Base-by-base conservation (phyloP, 2,329 filamentous ascomycete genomes). In the Diaporthe sp. region DNA sequence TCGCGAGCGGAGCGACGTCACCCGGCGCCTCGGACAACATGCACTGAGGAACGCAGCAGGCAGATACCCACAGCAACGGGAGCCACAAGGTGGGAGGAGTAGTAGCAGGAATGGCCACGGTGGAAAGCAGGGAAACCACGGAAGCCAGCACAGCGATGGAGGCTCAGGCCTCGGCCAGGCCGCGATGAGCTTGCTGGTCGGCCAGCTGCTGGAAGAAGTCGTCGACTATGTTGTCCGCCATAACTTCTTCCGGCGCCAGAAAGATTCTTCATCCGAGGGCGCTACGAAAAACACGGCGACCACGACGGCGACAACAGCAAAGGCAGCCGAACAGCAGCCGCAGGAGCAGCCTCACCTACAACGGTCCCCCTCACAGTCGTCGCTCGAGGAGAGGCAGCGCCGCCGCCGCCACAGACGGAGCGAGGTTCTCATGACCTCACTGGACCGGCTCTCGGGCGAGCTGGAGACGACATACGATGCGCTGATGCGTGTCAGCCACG, bases 381-480 rank as follows among this genome's bases (percentile, higher is more conserved):
- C 70, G 22, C 37, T 63, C 35, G 70, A 71, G 44, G 44, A 63
- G 2, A 71, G 70, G 13, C 58, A 61, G 22, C 70, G 56, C 0
- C 70, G 59, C 10, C 56, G 70, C 19, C 70, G 56, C 17, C 70
- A 63, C 22, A 59, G 70, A 1, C 70, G 56, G 3, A 63, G 44
- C 56, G 70, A 71, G 17, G 19, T 53, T 2, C 44, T 71, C 32
- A 71, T 71, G 56, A 61, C 30, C 47, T 71, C 70, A 8, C 37
- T 71, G 27, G 70, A 63, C 56, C 56, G 70, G 19, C 70, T 71
- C 15, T 71, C 70, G 1, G 50, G 35, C 32, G 70, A 71, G 70
- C 70, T 71, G 44, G 70, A 71, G 32, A 39, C 50, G 56, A 71
- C 70, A 5, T 39, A 71, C n/a, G 44, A 53, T 8, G 70, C 56